Conservation (phyloP, 164 flowering plant genomes). For the Cinnamomum micranthum region DNA sequence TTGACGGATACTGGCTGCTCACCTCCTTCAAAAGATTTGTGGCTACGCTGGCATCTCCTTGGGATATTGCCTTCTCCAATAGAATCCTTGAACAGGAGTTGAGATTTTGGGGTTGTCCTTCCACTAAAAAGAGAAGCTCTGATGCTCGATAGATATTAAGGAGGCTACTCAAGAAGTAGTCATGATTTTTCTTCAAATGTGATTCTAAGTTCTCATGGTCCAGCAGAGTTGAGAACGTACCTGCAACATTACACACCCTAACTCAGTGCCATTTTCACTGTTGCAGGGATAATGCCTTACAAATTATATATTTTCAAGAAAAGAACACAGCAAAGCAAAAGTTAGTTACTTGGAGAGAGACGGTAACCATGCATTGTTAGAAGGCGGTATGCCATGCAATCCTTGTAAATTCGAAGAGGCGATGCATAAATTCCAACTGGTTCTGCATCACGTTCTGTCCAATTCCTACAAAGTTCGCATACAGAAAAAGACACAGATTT, state of each 20-base stretch:
- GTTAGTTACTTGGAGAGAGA: slow-evolving; percentile 27
- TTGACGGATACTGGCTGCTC: neutral
- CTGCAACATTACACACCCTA: neutral
- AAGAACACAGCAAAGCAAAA: no score
- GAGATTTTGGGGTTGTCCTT: neutral
- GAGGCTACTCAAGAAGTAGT: neutral
- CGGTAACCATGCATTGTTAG: slow-evolving; percentile 35
- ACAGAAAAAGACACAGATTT: neutral
- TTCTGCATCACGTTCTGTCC: neutral
- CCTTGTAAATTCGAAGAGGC: slow-evolving; percentile 26
- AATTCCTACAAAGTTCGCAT: neutral
- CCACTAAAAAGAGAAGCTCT: neutral
- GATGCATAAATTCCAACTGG: neutral
- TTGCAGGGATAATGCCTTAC: neutral
- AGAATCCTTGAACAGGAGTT: neutral
- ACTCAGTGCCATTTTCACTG: neutral
- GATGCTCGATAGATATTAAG: slow-evolving; percentile 1
- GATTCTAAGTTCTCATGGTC: neutral
- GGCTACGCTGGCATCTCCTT: neutral
- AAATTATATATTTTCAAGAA: no score
- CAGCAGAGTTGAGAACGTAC: neutral
- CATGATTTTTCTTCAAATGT: neutral
- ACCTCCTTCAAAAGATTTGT: neutral
- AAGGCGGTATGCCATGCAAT: slow-evolving; percentile 36
- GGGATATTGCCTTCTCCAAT: neutral